Conservation (phyloP, 306 rosid species). For the Corylus avellana region DNA sequence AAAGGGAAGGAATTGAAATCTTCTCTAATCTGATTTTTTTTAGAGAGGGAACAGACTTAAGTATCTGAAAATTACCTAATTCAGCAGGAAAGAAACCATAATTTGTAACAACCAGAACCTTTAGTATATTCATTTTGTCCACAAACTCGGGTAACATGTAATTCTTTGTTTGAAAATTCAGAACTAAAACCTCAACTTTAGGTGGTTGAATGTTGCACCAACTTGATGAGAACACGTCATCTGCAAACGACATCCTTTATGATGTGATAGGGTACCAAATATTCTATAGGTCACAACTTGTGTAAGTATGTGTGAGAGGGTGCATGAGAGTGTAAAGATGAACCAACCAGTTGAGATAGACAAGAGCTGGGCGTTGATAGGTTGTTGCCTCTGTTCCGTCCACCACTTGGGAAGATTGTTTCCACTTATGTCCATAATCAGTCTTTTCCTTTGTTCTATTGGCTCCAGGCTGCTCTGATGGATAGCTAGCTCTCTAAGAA, state of each 20-base stretch:
- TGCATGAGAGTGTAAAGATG: constrained; percentile 9
- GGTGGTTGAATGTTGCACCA: constrained; percentile 52
- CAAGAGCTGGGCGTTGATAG: constrained; percentile 33
- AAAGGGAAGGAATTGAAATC: constrained; percentile 25
- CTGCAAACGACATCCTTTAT: constrained; percentile 42
- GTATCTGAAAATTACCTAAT: constrained; percentile 34
- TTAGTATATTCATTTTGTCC: constrained; percentile 40
- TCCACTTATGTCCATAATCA: constrained; percentile 45
- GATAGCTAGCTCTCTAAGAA: constrained; percentile 70
- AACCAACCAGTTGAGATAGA: constrained; percentile 70
- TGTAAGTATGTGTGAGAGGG: neutral
- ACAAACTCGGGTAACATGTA: constrained; percentile 53
- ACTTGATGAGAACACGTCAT: constrained; percentile 40
- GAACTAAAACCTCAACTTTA: constrained; percentile 56
- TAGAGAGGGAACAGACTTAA: constrained; percentile 36
- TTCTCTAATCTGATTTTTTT: constrained; percentile 56
- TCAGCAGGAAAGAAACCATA: constrained; percentile 34
- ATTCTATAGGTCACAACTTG: neutral
- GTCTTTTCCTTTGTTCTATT: constrained; percentile 41
- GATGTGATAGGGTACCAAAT: neutral
- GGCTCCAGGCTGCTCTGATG: constrained; percentile 29
- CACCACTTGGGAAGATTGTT: constrained; percentile 55
- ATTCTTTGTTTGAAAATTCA: constrained; percentile 45
- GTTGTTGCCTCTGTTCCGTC: constrained; percentile 37
- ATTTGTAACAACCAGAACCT: constrained; percentile 50